Evolutionary conservation across 371 early-diverging fungal genomes (phyloP), one percentile per base, ranked within the genome.

Genomic region (Funneliformis caledonium): DNA sequence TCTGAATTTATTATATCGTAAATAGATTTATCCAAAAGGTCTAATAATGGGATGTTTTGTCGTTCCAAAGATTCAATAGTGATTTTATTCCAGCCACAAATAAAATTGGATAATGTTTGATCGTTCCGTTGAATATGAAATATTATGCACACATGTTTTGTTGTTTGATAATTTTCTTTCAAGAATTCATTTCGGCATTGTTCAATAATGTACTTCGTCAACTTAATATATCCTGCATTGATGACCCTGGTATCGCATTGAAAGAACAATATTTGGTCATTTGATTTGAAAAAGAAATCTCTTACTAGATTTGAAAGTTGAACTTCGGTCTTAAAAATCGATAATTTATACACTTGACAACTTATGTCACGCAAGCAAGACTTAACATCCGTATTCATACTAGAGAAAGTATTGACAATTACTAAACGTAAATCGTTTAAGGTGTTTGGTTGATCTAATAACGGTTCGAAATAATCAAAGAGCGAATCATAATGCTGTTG

Each of bases 141-240:
- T 37, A 81, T 78, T 8, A 81, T 81, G 22, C 81, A 81, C 11
- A 47, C 81, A 61, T 78, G 72, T 72, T 81, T 81, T 26, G 12
- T 14, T 11, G n/a, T 52, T 22, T 69, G 42, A 11, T 48, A 26
- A 26, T 26, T 72, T 56, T 68, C 31, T 16, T 16, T 60, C 0
- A 67, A 61, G 33, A 37, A 78, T 67, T 81, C 81, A 43, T 48
- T 56, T 31, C 78, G 81, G n/a, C 47, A 78, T 61, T 81, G 69
- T 61, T 81, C 81, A 26, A 81, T 78, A 61, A 81, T 65, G n/a
- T 77, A 81, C 37, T 78, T 76, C 8, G 81, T 78, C 42, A 81
- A 72, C 26, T 81, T 81, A 31, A 81, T 81, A 69, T 70, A 78
- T 26, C 81, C 68, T 8, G 75, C 50, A 56, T 68, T 81, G 26